phyloP scores from a whole-genome alignment of 208 protist species.

The Zelonia costaricensis region DNA sequence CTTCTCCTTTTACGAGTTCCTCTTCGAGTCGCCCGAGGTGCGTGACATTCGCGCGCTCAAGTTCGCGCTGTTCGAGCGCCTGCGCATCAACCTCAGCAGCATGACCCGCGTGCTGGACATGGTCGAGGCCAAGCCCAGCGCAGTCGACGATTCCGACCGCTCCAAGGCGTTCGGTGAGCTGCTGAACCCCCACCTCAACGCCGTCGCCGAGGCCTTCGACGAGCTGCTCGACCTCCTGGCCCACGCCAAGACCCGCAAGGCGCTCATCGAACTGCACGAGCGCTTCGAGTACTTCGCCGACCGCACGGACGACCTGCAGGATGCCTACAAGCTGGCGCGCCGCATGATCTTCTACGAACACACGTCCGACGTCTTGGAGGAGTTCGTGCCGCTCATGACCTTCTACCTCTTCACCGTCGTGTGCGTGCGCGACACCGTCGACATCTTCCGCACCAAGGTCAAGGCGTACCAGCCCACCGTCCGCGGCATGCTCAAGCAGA shows the following conservation, averaged over 20 bases:
- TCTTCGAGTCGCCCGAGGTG: slow-evolving; percentile 73
- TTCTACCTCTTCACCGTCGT: slow-evolving; percentile 90
- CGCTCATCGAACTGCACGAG: slow-evolving; percentile 35
- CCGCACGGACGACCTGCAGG: slow-evolving; percentile 56
- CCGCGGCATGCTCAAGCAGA: slow-evolving; percentile 24
- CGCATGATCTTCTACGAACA: slow-evolving; percentile 83
- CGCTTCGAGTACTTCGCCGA: slow-evolving; percentile 53
- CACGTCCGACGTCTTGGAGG: slow-evolving; percentile 65
- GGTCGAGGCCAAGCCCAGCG: slow-evolving; percentile 64
- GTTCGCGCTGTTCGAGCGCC: slow-evolving; percentile 56
- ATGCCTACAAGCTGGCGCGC: slow-evolving; percentile 61
- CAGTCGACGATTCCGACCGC: slow-evolving; percentile 74
- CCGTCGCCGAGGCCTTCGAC: slow-evolving; percentile 60
- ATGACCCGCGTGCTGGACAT: slow-evolving; percentile 85
- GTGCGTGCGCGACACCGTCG: slow-evolving; percentile 74
- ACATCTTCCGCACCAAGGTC: slow-evolving; percentile 62
- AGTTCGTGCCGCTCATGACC: slow-evolving; percentile 91
- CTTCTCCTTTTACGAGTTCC: slow-evolving; percentile 80
- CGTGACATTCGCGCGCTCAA: slow-evolving; percentile 72
- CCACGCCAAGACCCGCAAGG: slow-evolving; percentile 43
- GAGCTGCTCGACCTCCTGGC: slow-evolving; percentile 59
- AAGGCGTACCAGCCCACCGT: slow-evolving; percentile 34
- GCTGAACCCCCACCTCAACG: slow-evolving; percentile 58
- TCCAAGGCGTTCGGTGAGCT: slow-evolving; percentile 65
- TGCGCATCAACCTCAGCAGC: slow-evolving; percentile 79